Conservation (phyloP, 2,329 filamentous ascomycete species). For the Sporothrix sp. region DNA sequence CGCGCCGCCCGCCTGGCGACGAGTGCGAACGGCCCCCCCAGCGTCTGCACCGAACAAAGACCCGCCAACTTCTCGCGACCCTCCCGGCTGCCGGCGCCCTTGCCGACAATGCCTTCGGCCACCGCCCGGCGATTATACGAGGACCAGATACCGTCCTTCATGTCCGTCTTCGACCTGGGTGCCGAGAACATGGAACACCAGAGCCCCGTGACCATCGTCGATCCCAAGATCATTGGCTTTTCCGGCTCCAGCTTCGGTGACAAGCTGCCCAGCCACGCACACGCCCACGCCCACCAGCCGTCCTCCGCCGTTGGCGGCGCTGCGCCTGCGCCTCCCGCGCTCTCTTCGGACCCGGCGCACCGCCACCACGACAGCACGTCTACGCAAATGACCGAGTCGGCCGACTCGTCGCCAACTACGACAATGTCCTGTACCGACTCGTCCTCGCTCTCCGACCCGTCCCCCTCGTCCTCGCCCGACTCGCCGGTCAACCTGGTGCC, state of each 20-base stretch:
- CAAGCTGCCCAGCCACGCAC: constrained; percentile 25
- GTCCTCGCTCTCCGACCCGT: constrained; percentile 79
- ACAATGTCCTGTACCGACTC: constrained; percentile 90
- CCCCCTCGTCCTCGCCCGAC: constrained; percentile 85
- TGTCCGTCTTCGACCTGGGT: constrained; percentile 64
- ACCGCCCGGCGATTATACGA: constrained; percentile 52
- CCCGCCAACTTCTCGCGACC: neutral
- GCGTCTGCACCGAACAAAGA: neutral
- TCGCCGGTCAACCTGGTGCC: constrained; percentile 70
- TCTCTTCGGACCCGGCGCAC: constrained; percentile 45
- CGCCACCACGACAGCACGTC: constrained; percentile 70
- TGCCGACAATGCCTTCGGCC: constrained; percentile 49
- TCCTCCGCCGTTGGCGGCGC: neutral
- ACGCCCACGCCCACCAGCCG: constrained; percentile 21
- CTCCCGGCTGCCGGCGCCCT: neutral
- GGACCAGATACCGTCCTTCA: constrained; percentile 65
- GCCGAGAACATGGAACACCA: constrained; percentile 43
- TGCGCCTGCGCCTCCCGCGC: constrained; percentile 17
- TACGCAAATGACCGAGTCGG: constrained; percentile 69
- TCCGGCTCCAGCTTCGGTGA: constrained; percentile 28
- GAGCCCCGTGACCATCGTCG: constrained; percentile 44
- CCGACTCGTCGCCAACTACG: constrained; percentile 89
- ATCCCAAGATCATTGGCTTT: constrained; percentile 42
- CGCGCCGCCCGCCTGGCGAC: constrained; percentile 4
- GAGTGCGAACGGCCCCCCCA: neutral